A percentile compares a stretch with the other conserved stretches of the same genome.
These are phyloP conservation scores for Cyclanthera cordifolia DNA, from an alignment of 306 rosid genomes.

Conservation along the genomic window DNA sequence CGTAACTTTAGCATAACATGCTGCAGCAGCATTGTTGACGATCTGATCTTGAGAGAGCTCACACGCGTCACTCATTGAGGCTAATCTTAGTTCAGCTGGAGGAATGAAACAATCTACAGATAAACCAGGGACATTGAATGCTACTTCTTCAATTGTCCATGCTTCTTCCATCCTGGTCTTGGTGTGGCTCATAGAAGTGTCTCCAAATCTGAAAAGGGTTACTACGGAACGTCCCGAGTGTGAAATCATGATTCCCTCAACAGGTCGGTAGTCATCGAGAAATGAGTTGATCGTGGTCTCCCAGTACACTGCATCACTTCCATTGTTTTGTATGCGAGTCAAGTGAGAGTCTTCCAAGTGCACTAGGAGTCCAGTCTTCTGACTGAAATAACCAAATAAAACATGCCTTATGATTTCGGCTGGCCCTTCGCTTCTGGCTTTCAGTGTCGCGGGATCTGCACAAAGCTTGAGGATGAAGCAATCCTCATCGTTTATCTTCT, in stretches of 20 bases:
- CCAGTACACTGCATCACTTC: slow-evolving; percentile 98
- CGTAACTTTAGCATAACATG: slow-evolving; percentile 51
- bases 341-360: slow-evolving; percentile 98
- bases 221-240: slow-evolving; percentile 91
- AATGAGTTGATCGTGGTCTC: slow-evolving; percentile 94
- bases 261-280: slow-evolving; percentile 74
- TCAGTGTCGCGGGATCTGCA: slow-evolving; percentile 75
- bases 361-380: slow-evolving; percentile 83
- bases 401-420: slow-evolving; percentile 96
- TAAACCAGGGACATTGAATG: slow-evolving; percentile 87
- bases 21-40: slow-evolving; percentile 31
- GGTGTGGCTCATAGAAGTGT: slow-evolving; percentile 98
- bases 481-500: slow-evolving; percentile 79
- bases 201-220: slow-evolving; percentile 96
- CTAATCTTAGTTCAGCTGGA: slow-evolving; percentile 80
- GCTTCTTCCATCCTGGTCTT: slow-evolving; percentile 98
- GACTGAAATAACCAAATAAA: slow-evolving; percentile 94
- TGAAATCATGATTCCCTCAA: slow-evolving; percentile 89
- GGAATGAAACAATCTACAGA: slow-evolving; percentile 93
- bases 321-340: slow-evolving; percentile 95
- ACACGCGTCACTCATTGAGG: slow-evolving; percentile 76
- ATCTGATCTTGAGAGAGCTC: slow-evolving; percentile 70
- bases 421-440: slow-evolving; percentile 96
- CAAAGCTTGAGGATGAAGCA: slow-evolving; percentile 93
- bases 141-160: slow-evolving; percentile 97